phyloP scores from a whole-genome alignment of 2,329 filamentous ascomycete species.

The Stachybotrys chartarum region DNA sequence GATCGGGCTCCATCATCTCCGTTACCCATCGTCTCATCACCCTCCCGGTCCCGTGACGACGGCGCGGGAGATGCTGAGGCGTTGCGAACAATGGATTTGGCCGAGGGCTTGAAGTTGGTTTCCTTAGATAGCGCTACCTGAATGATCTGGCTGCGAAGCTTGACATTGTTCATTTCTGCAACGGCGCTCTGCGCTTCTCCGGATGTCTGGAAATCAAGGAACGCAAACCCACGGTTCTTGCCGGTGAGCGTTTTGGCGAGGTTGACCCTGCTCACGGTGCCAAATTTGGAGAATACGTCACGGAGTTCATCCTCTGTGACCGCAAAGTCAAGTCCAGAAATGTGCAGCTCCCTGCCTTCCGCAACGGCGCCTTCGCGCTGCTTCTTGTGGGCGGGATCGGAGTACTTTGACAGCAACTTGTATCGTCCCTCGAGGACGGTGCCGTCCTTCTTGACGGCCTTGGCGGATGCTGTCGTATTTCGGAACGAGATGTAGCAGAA shows the following conservation, averaged over 20 bases:
- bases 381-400: conserved; percentile 73
- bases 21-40: conserved; percentile 32
- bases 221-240: conserved; percentile 69
- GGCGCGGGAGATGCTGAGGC: conserved; percentile 26
- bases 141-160: conserved; percentile 61
- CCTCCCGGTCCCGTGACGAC: conserved; percentile 24
- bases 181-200: conserved; percentile 62
- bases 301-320: conserved; percentile 62
- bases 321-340: conserved; percentile 60
- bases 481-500: conserved; percentile 97
- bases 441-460: conserved; percentile 67
- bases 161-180: conserved; percentile 61
- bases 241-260: conserved; percentile 63
- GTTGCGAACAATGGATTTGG: conserved; percentile 32
- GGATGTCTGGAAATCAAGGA: conserved; percentile 67
- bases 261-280: conserved; percentile 64
- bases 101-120: conserved; percentile 48
- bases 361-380: conserved; percentile 70
- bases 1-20: conserved; percentile 7
- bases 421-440: conserved; percentile 60
- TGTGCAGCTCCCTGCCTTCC: conserved; percentile 82
- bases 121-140: conserved; percentile 55
- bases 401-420: conserved; percentile 71
- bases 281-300: conserved; percentile 67
- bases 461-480: conserved; percentile 57